Conservation (phyloP, 2,329 filamentous ascomycete genomes). For the Eutypella sp. region DNA sequence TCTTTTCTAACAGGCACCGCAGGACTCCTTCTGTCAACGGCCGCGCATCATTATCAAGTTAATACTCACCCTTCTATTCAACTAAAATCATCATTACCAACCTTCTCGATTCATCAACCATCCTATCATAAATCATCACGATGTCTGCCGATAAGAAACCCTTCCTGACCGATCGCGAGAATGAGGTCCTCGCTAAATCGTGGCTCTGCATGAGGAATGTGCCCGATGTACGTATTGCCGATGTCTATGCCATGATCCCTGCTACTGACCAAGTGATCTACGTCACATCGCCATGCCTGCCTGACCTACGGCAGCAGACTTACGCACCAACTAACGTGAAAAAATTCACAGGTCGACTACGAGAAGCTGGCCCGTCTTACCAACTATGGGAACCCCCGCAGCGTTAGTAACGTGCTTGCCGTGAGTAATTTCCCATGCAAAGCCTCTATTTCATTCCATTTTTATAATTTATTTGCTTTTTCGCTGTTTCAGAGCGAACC, state of each 20-base stretch:
- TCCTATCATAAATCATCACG: too few relatives aligned
- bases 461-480: background rate
- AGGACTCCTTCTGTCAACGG: too few relatives aligned
- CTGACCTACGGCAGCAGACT: too few relatives aligned
- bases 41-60: too few relatives aligned
- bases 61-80: too few relatives aligned
- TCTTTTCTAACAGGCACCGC: too few relatives aligned
- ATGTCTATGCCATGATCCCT: background rate
- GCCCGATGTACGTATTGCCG: background rate
- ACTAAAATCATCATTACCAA: too few relatives aligned
- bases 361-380: background rate
- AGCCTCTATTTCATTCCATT: background rate
- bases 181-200: background rate
- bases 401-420: background rate
- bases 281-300: background rate
- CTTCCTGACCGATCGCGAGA: background rate
- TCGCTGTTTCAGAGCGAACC: too few relatives aligned
- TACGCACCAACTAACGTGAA: background rate
- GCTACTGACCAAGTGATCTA: background rate
- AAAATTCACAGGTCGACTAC: background rate
- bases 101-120: too few relatives aligned
- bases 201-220: background rate
- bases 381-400: background rate
- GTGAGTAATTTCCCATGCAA: background rate
- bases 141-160: background rate